These are phyloP conservation scores for Galerina marginata DNA, from an alignment of 768 basidiomycete genomes.

Conservation along the genomic window DNA sequence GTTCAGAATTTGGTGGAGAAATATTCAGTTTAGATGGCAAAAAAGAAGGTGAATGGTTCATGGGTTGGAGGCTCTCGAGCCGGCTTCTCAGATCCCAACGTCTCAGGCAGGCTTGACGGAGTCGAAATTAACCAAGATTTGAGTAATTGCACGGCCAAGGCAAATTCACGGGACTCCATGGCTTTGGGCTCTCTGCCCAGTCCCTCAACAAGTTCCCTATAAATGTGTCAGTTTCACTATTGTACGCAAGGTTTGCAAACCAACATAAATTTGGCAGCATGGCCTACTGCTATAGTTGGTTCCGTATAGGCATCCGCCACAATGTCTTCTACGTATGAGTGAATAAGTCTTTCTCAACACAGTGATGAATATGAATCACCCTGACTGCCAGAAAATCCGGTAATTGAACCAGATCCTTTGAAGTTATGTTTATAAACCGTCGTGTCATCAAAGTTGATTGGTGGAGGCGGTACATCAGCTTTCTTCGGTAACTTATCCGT, in stretches of 20 bases:
- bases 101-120: not conserved
- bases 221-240: not conserved
- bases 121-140: constrained; percentile 1
- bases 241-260: not conserved
- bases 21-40: not conserved
- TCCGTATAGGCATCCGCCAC: too few relatives aligned
- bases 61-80: too few relatives aligned
- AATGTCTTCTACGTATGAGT: too few relatives aligned
- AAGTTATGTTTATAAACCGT: not conserved
- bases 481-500: not conserved
- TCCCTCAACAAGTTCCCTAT: not conserved
- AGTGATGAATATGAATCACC: too few relatives aligned
- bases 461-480: not conserved
- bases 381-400: not conserved
- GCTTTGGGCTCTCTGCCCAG: not conserved
- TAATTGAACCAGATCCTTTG: not conserved
- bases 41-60: too few relatives aligned
- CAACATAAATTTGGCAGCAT: too few relatives aligned
- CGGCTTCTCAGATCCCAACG: too few relatives aligned
- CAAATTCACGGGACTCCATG: not conserved
- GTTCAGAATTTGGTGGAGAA: not conserved
- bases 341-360: too few relatives aligned
- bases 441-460: not conserved
- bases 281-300: too few relatives aligned
- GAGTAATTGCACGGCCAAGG: not conserved